phyloP scores from a whole-genome alignment of 2,329 filamentous ascomycete species.

The Bipolaris sorokiniana region DNA sequence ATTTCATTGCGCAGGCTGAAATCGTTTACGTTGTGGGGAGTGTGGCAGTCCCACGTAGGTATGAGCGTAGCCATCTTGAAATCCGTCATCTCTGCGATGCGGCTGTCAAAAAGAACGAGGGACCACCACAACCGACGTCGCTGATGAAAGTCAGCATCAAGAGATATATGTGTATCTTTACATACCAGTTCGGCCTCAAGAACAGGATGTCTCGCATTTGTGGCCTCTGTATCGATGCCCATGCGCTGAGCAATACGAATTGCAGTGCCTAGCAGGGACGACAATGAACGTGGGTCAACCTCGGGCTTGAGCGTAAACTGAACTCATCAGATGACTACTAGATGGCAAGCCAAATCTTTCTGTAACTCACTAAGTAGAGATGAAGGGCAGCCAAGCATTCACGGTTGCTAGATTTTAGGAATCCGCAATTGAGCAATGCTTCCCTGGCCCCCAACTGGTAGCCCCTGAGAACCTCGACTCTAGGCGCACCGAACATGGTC shows the following conservation, averaged over 20 bases:
- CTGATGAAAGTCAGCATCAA: slow-evolving; percentile 16
- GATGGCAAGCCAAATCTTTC: background rate
- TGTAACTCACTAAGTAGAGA: slow-evolving; percentile 58
- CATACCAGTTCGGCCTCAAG: slow-evolving; percentile 62
- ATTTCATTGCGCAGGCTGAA: slow-evolving; percentile 51
- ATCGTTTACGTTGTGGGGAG: slow-evolving; percentile 62
- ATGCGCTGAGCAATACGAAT: slow-evolving; percentile 66
- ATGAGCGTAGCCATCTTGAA: slow-evolving; percentile 57
- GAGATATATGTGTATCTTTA: background rate
- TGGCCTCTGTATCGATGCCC: slow-evolving; percentile 65
- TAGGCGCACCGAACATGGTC: slow-evolving; percentile 59
- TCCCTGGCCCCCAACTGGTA: slow-evolving; percentile 69
- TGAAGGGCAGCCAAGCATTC: slow-evolving; percentile 61
- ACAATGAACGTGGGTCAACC: slow-evolving; percentile 55
- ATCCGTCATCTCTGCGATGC: slow-evolving; percentile 60
- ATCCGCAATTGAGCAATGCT: slow-evolving; percentile 64
- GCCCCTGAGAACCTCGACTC: slow-evolving; percentile 59
- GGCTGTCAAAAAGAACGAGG: slow-evolving; percentile 63
- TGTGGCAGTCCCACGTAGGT: slow-evolving; percentile 56
- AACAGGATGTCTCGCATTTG: slow-evolving; percentile 56
- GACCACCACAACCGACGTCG: slow-evolving; percentile 68
- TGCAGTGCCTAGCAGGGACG: slow-evolving; percentile 63
- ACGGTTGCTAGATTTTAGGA: slow-evolving; percentile 61
- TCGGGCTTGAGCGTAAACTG: slow-evolving; percentile 60
- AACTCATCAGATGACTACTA: slow-evolving; percentile 2